Conservation (phyloP, 169 alveolate species). For the Cryptosporidium muris region DNA sequence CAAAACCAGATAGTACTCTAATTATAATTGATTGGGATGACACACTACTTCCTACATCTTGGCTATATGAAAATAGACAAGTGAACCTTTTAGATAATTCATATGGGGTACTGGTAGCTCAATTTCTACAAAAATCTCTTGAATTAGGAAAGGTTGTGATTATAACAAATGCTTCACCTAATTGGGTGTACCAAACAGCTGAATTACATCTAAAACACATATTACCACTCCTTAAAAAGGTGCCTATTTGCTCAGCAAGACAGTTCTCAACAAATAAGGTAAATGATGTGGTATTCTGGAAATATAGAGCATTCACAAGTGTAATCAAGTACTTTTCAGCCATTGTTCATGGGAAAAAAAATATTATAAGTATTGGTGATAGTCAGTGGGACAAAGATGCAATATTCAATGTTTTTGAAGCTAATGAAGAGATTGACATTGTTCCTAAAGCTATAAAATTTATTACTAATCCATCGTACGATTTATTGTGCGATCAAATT, state of each 20-base stretch:
- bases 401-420: conserved; percentile 50
- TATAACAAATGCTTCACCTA: conserved; percentile 72
- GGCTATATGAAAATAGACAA: conserved; percentile 33
- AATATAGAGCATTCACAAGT: conserved; percentile 58
- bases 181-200: conserved; percentile 72
- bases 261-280: conserved; percentile 22
- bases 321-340: conserved; percentile 35
- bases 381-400: conserved; percentile 70
- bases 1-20: conserved; percentile 41
- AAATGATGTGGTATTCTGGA: conserved; percentile 46
- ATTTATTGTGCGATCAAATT: conserved; percentile 38
- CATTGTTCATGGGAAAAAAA: conserved; percentile 11
- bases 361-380: conserved; percentile 60
- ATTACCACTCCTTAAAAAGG: conserved; percentile 10
- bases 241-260: conserved; percentile 70
- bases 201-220: conserved; percentile 55
- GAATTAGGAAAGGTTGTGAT: conserved; percentile 64
- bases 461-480: conserved; percentile 14
- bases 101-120: conserved; percentile 31
- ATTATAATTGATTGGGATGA: conserved; percentile 74
- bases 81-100: conserved; percentile 14
- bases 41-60: conserved; percentile 68
- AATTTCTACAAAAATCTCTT: conserved; percentile 28
- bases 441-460: conserved; percentile 56
- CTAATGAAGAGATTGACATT: conserved; percentile 22